phyloP scores from a whole-genome alignment of 2,329 filamentous ascomycete genomes.

The Neofusicoccum sp. region DNA sequence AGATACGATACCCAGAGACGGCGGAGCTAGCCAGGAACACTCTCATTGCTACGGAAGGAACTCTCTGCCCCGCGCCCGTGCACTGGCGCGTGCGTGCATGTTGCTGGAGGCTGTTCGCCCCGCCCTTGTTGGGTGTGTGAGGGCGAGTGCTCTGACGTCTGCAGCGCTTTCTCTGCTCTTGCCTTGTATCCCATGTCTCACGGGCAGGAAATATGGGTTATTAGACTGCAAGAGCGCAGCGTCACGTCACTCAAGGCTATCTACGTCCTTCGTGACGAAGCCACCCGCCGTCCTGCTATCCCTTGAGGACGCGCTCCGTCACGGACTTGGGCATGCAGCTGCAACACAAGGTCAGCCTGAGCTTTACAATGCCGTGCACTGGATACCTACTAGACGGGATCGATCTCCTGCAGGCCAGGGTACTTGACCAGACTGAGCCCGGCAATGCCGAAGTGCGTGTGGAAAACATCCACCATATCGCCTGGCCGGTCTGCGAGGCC shows the following conservation, averaged over 20 bases:
- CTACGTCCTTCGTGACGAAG: conserved; percentile 21
- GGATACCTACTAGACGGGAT: conserved; percentile 76
- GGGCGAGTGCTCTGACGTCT: not conserved
- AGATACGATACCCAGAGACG: not conserved
- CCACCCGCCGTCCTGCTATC: not conserved
- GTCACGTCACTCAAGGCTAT: not conserved
- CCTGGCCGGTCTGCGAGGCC: conserved; percentile 89
- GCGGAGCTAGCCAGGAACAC: not conserved
- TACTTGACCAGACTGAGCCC: conserved; percentile 83
- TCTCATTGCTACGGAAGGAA: conserved; percentile 9
- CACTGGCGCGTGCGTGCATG: not conserved
- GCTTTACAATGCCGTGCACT: too few species aligned
- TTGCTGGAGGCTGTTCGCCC: not conserved
- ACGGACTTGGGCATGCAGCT: conserved; percentile 46
- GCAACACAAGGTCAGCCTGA: conserved; percentile 18
- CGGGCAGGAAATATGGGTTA: conserved; percentile 58
- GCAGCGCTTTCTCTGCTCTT: conserved; percentile 10
- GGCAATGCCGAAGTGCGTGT: conserved; percentile 86
- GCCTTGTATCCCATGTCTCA: conserved; percentile 68
- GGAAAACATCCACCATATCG: conserved; percentile 96
- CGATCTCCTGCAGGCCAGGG: conserved; percentile 75
- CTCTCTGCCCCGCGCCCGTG: not conserved
- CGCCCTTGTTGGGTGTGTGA: not conserved
- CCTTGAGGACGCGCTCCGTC: conserved; percentile 38
- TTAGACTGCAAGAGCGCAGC: conserved; percentile 68